These are phyloP conservation scores for Lachancea meyersii DNA, from an alignment of 805 yeast species.

Conservation along the genomic window DNA sequence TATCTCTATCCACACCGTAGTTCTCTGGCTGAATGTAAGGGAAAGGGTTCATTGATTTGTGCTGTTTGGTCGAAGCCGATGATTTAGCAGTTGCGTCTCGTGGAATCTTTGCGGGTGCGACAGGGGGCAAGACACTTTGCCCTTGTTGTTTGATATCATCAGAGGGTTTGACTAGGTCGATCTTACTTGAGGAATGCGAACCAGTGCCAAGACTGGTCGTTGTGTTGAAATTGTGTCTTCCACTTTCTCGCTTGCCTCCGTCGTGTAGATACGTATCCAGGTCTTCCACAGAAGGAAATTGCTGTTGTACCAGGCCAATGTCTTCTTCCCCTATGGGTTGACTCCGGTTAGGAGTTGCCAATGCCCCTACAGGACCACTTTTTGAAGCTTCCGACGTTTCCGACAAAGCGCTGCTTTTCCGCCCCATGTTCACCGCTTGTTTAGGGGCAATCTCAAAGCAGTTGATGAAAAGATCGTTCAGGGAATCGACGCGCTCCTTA, in stretches of 20 bases:
- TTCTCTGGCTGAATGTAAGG: conserved; percentile 19
- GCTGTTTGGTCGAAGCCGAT: conserved; percentile 19
- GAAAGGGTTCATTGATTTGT: conserved; percentile 32
- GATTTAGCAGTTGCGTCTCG: conserved; percentile 7
- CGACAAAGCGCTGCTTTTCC: background rate
- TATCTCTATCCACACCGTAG: background rate
- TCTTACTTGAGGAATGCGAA: conserved; percentile 6
- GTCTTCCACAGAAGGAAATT: conserved; percentile 8
- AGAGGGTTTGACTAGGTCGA: background rate
- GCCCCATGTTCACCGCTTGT: conserved; percentile 22
- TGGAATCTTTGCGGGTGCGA: background rate
- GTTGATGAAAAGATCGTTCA: conserved; percentile 24
- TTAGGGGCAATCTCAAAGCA: conserved; percentile 29
- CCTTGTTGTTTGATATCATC: background rate
- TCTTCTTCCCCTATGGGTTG: conserved; percentile 4
- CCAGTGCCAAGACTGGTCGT: conserved; percentile 1
- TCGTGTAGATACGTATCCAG: conserved; percentile 2
- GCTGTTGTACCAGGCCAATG: conserved; percentile 7
- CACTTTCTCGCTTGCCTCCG: conserved; percentile 1
- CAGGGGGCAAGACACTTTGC: background rate
- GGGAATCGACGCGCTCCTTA: conserved; percentile 12
- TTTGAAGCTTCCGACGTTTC: background rate
- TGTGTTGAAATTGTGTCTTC: background rate
- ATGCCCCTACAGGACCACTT: background rate
- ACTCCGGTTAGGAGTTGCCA: background rate